Evolutionary conservation across 192 early-diverging fungal genomes (phyloP).

Genomic region (Linderina pennispora): DNA sequence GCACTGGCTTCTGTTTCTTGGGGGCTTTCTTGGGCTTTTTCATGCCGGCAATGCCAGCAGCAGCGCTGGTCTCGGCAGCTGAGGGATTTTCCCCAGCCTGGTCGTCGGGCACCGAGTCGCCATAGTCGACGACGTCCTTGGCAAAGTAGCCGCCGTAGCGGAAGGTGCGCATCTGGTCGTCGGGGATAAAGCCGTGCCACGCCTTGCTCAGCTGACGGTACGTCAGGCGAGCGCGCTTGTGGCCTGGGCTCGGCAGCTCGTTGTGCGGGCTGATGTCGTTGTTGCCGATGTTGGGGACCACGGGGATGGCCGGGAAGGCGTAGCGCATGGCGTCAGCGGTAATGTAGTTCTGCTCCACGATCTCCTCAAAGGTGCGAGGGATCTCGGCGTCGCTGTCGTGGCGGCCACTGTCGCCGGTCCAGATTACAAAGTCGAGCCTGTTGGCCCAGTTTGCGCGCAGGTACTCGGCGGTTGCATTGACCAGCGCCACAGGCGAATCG

Average conservation of each 20-base stretch:
- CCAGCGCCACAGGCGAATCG: slow-evolving; percentile 52
- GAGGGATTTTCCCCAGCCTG: no score
- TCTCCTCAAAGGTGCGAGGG: slow-evolving; percentile 59
- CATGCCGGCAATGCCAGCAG: neutral
- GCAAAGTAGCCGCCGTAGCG: slow-evolving; percentile 63
- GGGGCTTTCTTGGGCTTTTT: slow-evolving; percentile 17
- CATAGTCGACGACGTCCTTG: slow-evolving; percentile 39
- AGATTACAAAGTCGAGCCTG: slow-evolving; percentile 62
- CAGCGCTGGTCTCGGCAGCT: no score
- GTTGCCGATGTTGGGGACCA: slow-evolving; percentile 53
- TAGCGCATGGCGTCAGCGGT: slow-evolving; percentile 42
- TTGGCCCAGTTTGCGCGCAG: slow-evolving; percentile 32
- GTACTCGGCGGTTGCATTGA: slow-evolving; percentile 53
- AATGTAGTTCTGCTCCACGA: slow-evolving; percentile 50
- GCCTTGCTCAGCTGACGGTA: slow-evolving; percentile 47
- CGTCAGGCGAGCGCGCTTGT: slow-evolving; percentile 43
- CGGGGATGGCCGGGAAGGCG: slow-evolving; percentile 32
- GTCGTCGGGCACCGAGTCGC: neutral
- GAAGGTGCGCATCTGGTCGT: slow-evolving; percentile 54
- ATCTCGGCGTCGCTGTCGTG: slow-evolving; percentile 62
- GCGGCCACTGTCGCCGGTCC: slow-evolving; percentile 67
- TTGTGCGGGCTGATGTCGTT: slow-evolving; percentile 73
- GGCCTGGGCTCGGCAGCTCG: slow-evolving; percentile 42
- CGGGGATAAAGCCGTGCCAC: slow-evolving; percentile 57
- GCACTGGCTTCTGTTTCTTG: neutral